Evolutionary conservation across 1,284 basidiomycete species (phyloP), one percentile per base, ranked within the genome.

Genomic region (Phaffia rhodozyma): DNA sequence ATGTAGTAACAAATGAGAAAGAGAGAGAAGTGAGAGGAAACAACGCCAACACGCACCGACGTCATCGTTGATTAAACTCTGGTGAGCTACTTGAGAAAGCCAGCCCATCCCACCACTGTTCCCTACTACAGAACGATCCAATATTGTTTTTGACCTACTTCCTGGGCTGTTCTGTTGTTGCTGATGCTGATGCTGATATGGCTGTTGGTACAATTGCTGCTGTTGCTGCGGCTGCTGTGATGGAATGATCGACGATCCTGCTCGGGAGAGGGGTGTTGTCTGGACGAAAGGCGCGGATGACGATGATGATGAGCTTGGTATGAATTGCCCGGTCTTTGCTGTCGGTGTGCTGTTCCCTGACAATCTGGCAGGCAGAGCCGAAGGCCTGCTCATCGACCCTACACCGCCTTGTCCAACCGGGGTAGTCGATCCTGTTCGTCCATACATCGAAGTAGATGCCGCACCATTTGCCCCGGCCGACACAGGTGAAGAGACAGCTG

Each of bases 81-180:
- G 53, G 18, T 20, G 27, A 5, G 52, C 54, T 21, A 59, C 53
- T 30, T 65, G 58, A 21, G 21, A 21, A 1, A 57, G 58, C 58
- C 58, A 65, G 3, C 29, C 43, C 7, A 50, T 9, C 1, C 63
- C 63, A 21, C 63, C 63, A 27, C 52, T 55, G 59, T 65, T 60
- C n/a, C 58, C 63, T 11, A 61, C 27, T 48, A 65, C 63, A 20
- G 32, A 43, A 30, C 63, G 47, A 27, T 65, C 63, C 5, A 29
- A 5, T 29, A 57, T 18, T 23, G 54, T 6, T 48, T 30, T 51
- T 29, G 29, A 29, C 13, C 58, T 9, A 29, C 25, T 48, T 25
- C 27, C 38, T 52, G 43, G 47, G 23, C 5, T 48, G 43, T 5
- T 48, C 47, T 55, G 38, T 32, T 55, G 60, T n/a, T 49, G 60